Evolutionary conservation across 495 filamentous ascomycete genomes (phyloP).

Genomic region (Xylaria grammica): DNA sequence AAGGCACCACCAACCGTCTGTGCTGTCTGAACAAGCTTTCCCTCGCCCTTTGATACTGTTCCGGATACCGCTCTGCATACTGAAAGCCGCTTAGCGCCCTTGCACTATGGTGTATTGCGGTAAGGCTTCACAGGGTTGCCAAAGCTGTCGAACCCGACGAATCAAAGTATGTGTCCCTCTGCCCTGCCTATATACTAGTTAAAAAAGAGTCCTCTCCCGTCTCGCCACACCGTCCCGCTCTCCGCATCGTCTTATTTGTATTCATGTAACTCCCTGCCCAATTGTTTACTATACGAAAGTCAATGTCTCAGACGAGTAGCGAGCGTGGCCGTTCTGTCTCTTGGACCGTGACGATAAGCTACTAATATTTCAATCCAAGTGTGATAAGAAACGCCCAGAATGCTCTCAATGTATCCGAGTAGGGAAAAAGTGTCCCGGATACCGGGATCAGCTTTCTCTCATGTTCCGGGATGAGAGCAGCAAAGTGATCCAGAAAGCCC

Average conservation of each 20-base stretch:
- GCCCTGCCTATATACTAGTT: constrained; percentile 11
- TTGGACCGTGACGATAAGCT: background rate
- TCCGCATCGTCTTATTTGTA: constrained; percentile 2
- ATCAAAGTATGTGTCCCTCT: constrained; percentile 58
- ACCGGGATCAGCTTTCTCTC: constrained; percentile 69
- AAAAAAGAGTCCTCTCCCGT: constrained; percentile 20
- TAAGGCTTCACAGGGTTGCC: constrained; percentile 72
- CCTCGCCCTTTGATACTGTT: background rate
- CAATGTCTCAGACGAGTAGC: background rate
- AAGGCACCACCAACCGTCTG: constrained; percentile 10
- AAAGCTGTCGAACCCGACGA: constrained; percentile 66
- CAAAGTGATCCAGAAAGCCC: constrained; percentile 68
- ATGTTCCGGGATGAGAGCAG: constrained; percentile 78
- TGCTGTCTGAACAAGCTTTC: constrained; percentile 12
- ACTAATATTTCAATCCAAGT: constrained; percentile 44
- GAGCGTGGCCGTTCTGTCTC: background rate
- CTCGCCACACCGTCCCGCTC: too few species aligned
- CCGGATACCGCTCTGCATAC: constrained; percentile 20
- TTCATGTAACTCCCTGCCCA: constrained; percentile 16
- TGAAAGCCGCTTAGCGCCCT: constrained; percentile 25
- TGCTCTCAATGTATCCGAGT: constrained; percentile 69
- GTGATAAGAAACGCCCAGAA: constrained; percentile 66
- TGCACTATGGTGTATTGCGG: constrained; percentile 73
- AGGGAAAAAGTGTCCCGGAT: constrained; percentile 68
- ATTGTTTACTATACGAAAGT: background rate